Base-by-base conservation (phyloP, 2,329 filamentous ascomycete genomes). In the Pezicula radicicola region DNA sequence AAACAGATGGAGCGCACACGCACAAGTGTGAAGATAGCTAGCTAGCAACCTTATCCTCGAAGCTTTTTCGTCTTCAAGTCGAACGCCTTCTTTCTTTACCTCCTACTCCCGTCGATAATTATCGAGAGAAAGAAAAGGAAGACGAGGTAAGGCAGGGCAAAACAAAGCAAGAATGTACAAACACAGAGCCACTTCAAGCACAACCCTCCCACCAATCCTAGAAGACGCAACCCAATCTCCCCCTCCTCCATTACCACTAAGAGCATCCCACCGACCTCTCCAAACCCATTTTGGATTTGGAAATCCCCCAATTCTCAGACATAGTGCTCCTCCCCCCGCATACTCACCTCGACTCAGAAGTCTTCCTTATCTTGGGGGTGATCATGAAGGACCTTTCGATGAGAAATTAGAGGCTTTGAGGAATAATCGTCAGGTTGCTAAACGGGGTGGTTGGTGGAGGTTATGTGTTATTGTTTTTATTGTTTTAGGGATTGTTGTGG, bases 381-480 rank as follows among this genome's bases (percentile, higher is more conserved):
- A 37, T 9, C 40, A 55, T 9, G 48, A 49, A 9, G 55, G 53
- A 1, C 50, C 58, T 3, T 46, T 49, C 16, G 50, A 52, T 6
- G 60, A 64, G 52, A 64, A 60, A 30, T 40, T 64, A 15, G 41
- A 52, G 6, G 53, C 56, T 13, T 27, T 59, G 37, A 62, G 55
- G 30, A 59, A 60, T 21, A 63, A 61, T 55, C 62, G 61, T 25
- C 58, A 62, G 54, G 55, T 67, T 47, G 63, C 60, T 27, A 59
- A 63, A 42, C 53, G 66, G 48, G 66, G 66, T 8, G 66, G 66
- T 13, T 68, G 67, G 67, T 60, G 55, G 45, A 49, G 66, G 27
- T 60, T 66, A 58, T 53, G 53, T 19, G 30, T 68, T 13, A 53
- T 68, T 30, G 53, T 53, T 1, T n/a, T 58, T 3, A 45, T 60